phyloP scores from a whole-genome alignment of 1,284 basidiomycete species.

The Retiboletus flavoniger region DNA sequence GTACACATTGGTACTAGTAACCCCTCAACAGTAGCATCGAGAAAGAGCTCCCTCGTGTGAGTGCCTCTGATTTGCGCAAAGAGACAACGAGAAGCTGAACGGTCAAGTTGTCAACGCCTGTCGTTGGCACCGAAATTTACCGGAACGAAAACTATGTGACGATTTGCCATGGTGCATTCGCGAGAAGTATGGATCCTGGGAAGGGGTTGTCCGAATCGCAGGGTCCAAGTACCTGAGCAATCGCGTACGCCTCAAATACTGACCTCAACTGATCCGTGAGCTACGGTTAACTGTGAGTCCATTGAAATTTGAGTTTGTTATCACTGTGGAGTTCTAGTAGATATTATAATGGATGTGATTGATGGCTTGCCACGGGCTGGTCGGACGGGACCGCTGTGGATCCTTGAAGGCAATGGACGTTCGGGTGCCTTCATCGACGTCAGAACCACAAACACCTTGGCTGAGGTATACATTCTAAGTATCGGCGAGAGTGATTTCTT shows the following conservation, averaged over 20 bases:
- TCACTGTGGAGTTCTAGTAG: conserved; percentile 8
- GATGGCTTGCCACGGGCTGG: neutral
- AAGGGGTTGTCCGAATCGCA: neutral
- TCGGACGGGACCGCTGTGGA: neutral
- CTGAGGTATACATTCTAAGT: conserved; percentile 6
- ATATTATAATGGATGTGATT: neutral
- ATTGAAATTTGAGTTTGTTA: conserved; percentile 1
- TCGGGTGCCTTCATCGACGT: neutral
- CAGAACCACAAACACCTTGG: neutral
- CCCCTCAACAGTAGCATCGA: neutral
- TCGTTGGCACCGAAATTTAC: neutral
- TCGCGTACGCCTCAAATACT: neutral
- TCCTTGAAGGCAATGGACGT: neutral
- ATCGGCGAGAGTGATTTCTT: conserved; percentile 4
- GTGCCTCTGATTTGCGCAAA: no score
- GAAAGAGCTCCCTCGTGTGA: neutral
- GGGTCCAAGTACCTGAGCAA: neutral
- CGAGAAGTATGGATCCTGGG: neutral
- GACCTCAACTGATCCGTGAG: conserved; percentile 8
- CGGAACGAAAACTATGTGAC: neutral
- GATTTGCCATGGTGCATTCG: neutral
- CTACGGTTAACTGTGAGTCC: neutral
- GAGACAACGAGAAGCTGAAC: neutral
- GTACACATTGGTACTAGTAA: neutral
- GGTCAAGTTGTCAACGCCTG: neutral